Evolutionary conservation across 2,329 filamentous ascomycete genomes (phyloP).

Genomic region (Microdochium bolleyi): DNA sequence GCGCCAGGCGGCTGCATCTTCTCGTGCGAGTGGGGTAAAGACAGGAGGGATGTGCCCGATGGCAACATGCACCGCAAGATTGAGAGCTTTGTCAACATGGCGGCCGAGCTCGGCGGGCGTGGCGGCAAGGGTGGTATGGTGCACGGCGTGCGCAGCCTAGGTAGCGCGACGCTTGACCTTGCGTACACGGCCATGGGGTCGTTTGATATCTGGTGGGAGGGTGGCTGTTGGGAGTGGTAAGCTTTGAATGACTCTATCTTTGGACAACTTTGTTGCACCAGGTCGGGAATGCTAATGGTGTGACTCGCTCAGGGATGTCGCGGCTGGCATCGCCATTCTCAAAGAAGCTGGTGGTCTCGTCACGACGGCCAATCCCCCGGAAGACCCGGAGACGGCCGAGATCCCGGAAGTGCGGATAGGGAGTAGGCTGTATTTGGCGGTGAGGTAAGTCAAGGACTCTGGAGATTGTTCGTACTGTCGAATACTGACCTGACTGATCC

Average conservation of each 20-base stretch:
- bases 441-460: slow-evolving; percentile 36
- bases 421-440: slow-evolving; percentile 62
- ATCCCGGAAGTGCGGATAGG: slow-evolving; percentile 57
- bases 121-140: slow-evolving; percentile 70
- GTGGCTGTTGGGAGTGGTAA: slow-evolving; percentile 73
- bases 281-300: too few species aligned
- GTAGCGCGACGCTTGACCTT: slow-evolving; percentile 66
- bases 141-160: slow-evolving; percentile 65
- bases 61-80: slow-evolving; percentile 66
- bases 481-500: slow-evolving; percentile 2
- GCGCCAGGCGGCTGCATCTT: slow-evolving; percentile 66
- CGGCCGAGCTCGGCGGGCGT: slow-evolving; percentile 54
- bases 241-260: slow-evolving; percentile 11
- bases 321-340: slow-evolving; percentile 65
- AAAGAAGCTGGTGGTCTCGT: slow-evolving; percentile 67
- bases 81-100: slow-evolving; percentile 70
- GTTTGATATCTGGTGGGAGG: slow-evolving; percentile 80
- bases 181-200: slow-evolving; percentile 69
- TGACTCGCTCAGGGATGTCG: slow-evolving; percentile 51
- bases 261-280: too few species aligned
- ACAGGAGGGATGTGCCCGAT: slow-evolving; percentile 55
- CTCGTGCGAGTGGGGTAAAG: slow-evolving; percentile 74
- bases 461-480: not conserved
- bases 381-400: slow-evolving; percentile 41
- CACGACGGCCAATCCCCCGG: slow-evolving; percentile 65